phyloP scores from a whole-genome alignment of 495 filamentous ascomycete genomes.

The Hypoxylon lenormandii region DNA sequence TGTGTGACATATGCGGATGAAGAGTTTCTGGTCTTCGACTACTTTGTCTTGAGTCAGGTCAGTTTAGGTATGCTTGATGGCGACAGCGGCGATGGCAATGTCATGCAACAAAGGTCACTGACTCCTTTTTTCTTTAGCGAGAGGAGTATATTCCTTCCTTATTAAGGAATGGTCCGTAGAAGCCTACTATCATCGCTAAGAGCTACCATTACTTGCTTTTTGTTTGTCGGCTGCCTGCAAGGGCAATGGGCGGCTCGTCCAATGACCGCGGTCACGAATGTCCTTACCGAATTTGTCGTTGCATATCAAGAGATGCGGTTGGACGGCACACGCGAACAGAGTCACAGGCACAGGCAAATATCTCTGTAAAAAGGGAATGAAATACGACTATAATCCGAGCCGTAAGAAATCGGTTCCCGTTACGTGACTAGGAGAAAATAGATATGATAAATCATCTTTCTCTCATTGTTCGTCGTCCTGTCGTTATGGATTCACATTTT shows the following conservation, averaged over 20 bases:
- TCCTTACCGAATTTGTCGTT: conserved; percentile 22
- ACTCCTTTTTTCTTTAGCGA: neutral
- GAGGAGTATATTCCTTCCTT: conserved; percentile 28
- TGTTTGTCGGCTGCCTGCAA: conserved; percentile 34
- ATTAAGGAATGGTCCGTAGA: conserved; percentile 21
- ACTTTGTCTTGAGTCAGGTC: conserved; percentile 1
- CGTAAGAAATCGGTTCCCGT: no score
- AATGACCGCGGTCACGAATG: conserved; percentile 21
- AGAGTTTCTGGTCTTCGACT: neutral
- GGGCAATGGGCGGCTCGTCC: conserved; percentile 28
- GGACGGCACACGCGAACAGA: neutral
- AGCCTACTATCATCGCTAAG: conserved; percentile 5
- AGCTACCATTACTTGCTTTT: conserved; percentile 13
- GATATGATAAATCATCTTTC: no score
- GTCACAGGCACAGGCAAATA: conserved; percentile 5
- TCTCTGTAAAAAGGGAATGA: neutral
- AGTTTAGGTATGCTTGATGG: neutral
- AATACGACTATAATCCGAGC: no score
- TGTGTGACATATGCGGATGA: conserved; percentile 22
- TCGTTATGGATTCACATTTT: no score
- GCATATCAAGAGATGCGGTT: conserved; percentile 15
- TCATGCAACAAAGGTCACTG: conserved; percentile 11
- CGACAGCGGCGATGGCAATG: conserved; percentile 4
- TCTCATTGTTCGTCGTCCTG: no score
- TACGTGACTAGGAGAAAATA: no score